A percentile compares a stretch with the other conserved stretches of the same genome.
These are phyloP conservation scores for Nakaseomyces kungkrabaensis DNA, from an alignment of 1,139 yeast genomes.

Conservation along the genomic window DNA sequence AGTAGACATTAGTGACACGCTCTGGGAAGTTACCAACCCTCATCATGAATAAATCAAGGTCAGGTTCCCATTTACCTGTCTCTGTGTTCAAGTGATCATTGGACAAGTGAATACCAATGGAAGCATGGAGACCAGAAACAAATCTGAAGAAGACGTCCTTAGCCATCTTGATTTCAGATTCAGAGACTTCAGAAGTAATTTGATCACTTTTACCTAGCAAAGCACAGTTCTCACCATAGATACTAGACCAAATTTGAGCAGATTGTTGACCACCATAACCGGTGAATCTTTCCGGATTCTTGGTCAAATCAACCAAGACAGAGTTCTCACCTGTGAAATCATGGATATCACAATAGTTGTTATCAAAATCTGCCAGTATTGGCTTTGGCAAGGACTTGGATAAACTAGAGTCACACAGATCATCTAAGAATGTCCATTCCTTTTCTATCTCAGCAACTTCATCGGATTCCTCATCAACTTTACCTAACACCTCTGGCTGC, in stretches of 20 bases:
- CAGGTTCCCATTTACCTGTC: constrained; percentile 76
- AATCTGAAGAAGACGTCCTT: constrained; percentile 81
- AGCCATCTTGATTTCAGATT: constrained; percentile 55
- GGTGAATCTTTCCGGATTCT: constrained; percentile 92
- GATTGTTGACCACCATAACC: constrained; percentile 94
- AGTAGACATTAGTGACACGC: constrained; percentile 77
- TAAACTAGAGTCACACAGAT: constrained; percentile 20
- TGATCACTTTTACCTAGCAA: background rate
- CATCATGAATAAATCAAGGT: constrained; percentile 70
- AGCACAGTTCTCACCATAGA: constrained; percentile 87
- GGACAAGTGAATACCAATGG: constrained; percentile 87
- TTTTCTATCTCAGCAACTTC: constrained; percentile 29
- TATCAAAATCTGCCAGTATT: constrained; percentile 12
- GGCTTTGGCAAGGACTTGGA: constrained; percentile 3
- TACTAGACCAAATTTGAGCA: constrained; percentile 85
- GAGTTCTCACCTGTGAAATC: constrained; percentile 37
- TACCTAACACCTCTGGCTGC: constrained; percentile 67
- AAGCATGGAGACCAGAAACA: constrained; percentile 90
- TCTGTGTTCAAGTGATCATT: constrained; percentile 70
- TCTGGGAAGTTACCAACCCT: constrained; percentile 88
- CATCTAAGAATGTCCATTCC: constrained; percentile 29
- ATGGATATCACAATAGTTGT: constrained; percentile 41
- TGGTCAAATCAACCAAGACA: constrained; percentile 75
- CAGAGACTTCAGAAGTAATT: constrained; percentile 32
- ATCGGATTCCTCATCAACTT: constrained; percentile 39